Percentiles rank a stretch among this genome's conserved stretches.
Conservation (phyloP, 495 filamentous ascomycete species). For the Annulohypoxylon nitens region DNA sequence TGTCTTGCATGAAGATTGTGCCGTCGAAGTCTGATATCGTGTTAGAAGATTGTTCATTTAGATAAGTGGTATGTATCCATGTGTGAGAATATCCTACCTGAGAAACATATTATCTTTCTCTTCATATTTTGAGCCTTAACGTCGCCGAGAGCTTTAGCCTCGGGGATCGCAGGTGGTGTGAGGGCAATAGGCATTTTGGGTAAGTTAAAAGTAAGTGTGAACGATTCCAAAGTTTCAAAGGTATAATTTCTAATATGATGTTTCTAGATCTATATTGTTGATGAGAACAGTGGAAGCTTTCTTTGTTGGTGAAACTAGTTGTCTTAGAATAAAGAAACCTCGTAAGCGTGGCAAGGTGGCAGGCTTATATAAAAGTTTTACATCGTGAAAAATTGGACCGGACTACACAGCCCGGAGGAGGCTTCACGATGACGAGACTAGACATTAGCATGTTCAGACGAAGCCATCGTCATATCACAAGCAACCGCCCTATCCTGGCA, state of each 20-base stretch:
- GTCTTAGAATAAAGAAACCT: conserved; percentile 15
- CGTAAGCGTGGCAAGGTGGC: conserved; percentile 12
- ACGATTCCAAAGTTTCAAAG: conserved; percentile 14
- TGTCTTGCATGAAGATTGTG: conserved; percentile 85
- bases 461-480: conserved; percentile 44
- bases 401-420: neutral
- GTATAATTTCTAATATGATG: neutral
- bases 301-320: conserved; percentile 1
- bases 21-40: conserved; percentile 74
- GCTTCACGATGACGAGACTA: conserved; percentile 44
- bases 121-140: conserved; percentile 38
- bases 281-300: neutral
- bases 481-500: conserved; percentile 13
- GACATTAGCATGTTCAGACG: conserved; percentile 27
- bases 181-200: conserved; percentile 55
- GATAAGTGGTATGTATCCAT: neutral
- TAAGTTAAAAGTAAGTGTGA: conserved; percentile 10
- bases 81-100: conserved; percentile 54
- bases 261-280: conserved; percentile 23
- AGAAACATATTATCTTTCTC: conserved; percentile 69
- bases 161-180: conserved; percentile 42
- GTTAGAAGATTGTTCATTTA: conserved; percentile 17
- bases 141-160: conserved; percentile 44
- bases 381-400: conserved; percentile 23
- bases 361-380: conserved; percentile 34